Conservation (phyloP, 2,329 filamentous ascomycete genomes). For the Sclerotinia trifoliorum region DNA sequence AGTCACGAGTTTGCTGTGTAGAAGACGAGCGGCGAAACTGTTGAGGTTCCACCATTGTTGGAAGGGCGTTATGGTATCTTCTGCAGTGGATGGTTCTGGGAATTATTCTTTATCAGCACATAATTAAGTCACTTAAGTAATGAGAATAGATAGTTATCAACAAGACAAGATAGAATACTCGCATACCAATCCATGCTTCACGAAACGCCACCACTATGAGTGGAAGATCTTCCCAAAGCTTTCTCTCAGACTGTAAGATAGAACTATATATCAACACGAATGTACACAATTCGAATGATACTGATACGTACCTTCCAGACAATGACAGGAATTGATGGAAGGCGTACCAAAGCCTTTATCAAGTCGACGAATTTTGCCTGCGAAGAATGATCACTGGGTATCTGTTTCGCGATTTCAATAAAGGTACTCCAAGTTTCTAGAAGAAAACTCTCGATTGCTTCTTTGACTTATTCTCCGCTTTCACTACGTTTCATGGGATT, state of each 20-base stretch:
- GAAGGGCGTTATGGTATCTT: background rate
- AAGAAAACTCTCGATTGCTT: background rate
- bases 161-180: background rate
- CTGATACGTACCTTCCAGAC: background rate
- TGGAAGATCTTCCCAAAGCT: background rate
- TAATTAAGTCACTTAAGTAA: background rate
- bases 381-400: conserved; percentile 1
- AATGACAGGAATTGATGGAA: background rate
- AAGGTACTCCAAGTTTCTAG: background rate
- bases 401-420: background rate
- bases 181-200: background rate
- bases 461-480: background rate
- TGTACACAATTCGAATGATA: background rate
- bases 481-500: background rate
- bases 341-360: background rate
- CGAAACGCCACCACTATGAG: background rate
- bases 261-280: background rate
- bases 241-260: background rate
- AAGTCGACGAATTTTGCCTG: background rate
- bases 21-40: background rate
- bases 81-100: background rate
- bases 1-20: background rate
- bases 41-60: background rate
- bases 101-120: background rate
- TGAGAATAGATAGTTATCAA: background rate